Evolutionary conservation across 768 basidiomycete species (phyloP).

Genomic region (Leccinellum albellum): DNA sequence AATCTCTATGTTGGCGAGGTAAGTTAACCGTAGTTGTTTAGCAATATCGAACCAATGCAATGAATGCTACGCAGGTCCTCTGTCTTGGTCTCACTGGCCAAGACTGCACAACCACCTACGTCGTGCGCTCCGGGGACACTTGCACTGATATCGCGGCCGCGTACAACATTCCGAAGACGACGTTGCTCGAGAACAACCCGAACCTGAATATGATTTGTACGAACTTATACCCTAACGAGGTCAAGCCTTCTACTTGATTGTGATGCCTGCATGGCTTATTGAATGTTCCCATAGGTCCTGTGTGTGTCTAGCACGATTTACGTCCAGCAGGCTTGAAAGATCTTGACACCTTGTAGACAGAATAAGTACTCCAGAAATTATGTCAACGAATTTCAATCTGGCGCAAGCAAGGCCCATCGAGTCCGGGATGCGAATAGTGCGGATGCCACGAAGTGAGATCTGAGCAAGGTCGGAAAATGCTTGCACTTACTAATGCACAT

Average conservation of each 20-base stretch:
- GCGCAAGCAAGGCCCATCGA: no score
- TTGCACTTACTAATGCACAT: no score
- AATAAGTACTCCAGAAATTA: background rate
- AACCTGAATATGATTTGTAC: constrained; percentile 50
- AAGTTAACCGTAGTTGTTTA: background rate
- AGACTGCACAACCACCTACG: constrained; percentile 54
- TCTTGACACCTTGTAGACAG: background rate
- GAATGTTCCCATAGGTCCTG: constrained; percentile 17
- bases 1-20: constrained; percentile 56
- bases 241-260: constrained; percentile 19
- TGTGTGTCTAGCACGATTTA: constrained; percentile 26
- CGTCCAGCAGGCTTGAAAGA: constrained; percentile 11
- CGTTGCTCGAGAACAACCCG: constrained; percentile 60
- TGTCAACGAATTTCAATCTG: no score
- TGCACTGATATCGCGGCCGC: constrained; percentile 42
- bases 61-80: constrained; percentile 29
- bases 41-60: background rate
- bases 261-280: background rate
- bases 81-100: constrained; percentile 56
- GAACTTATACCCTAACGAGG: constrained; percentile 61
- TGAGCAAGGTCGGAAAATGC: no score
- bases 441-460: no score
- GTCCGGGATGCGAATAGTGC: no score
- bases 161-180: constrained; percentile 42
- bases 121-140: constrained; percentile 45